Evolutionary conservation across 106 monocot species (phyloP).

Genomic region (Iris macrosiphon): DNA sequence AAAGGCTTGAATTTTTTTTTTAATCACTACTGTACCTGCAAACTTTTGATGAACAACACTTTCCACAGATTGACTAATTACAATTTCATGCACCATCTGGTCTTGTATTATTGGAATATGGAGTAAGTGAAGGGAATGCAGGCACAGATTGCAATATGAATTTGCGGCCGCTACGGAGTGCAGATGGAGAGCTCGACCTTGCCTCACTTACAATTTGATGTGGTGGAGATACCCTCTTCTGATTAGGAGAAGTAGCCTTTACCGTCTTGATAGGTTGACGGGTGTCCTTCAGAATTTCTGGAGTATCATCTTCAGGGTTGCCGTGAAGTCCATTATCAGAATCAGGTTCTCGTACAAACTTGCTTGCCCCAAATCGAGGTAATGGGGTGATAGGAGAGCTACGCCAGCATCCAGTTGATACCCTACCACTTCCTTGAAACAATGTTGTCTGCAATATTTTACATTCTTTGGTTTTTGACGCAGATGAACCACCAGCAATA

Average conservation of each 20-base stretch:
- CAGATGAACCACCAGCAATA: slow-evolving; percentile 2
- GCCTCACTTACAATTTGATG: slow-evolving; percentile 4
- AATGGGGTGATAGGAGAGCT: slow-evolving; percentile 44
- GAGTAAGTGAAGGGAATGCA: slow-evolving; percentile 53
- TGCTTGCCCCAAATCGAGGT: slow-evolving; percentile 29
- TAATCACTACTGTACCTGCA: no score
- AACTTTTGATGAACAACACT: no score
- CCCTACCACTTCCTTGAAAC: slow-evolving; percentile 11
- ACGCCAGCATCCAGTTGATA: slow-evolving; percentile 13
- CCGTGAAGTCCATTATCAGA: slow-evolving; percentile 13
- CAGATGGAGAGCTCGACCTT: slow-evolving; percentile 23
- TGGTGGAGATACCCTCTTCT: slow-evolving; percentile 58
- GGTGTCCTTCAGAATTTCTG: slow-evolving; percentile 29
- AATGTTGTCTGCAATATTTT: slow-evolving; percentile 17
- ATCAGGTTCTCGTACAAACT: slow-evolving; percentile 20
- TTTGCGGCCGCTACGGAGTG: slow-evolving; percentile 31
- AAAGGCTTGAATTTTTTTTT: no score
- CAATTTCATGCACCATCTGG: slow-evolving; percentile 7
- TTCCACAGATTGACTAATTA: background rate
- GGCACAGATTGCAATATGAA: slow-evolving; percentile 47
- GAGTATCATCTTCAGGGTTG: slow-evolving; percentile 29
- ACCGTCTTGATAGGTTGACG: slow-evolving; percentile 14
- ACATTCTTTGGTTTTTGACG: slow-evolving; percentile 3
- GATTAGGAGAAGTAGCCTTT: slow-evolving; percentile 40
- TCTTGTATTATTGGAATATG: slow-evolving; percentile 27